Evolutionary conservation across 176 grass and related monocot genomes (phyloP).

Genomic region (Rhipidocladum racemiflorum): DNA sequence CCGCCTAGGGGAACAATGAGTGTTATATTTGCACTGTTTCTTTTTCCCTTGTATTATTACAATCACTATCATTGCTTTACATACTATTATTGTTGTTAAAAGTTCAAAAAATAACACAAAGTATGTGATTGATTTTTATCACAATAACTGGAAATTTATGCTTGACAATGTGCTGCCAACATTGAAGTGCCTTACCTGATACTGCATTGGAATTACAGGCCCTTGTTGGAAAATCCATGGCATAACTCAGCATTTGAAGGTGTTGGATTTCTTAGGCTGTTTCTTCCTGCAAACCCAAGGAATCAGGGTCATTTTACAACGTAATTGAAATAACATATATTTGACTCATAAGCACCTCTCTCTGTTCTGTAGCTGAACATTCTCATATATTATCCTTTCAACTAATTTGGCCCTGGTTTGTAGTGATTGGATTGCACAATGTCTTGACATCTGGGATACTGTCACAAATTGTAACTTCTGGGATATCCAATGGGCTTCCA

Average conservation of each 20-base stretch:
- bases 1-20: no score
- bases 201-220: slow-evolving; percentile 44
- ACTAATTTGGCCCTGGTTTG: slow-evolving; percentile 35
- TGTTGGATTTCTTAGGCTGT: slow-evolving; percentile 83
- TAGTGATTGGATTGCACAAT: slow-evolving; percentile 75
- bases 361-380: slow-evolving; percentile 7
- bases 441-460: slow-evolving; percentile 75
- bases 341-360: slow-evolving; percentile 20
- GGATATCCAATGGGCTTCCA: slow-evolving; percentile 86
- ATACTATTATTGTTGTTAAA: background rate
- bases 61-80: slow-evolving; percentile 14
- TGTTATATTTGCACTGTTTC: background rate
- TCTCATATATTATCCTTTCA: slow-evolving; percentile 19
- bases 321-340: slow-evolving; percentile 44
- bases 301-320: slow-evolving; percentile 74
- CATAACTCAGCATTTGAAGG: slow-evolving; percentile 96
- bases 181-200: slow-evolving; percentile 25
- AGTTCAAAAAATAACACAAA: slow-evolving; percentile 19
- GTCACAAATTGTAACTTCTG: slow-evolving; percentile 94
- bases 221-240: slow-evolving; percentile 93
- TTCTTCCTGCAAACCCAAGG: slow-evolving; percentile 80
- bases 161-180: slow-evolving; percentile 17
- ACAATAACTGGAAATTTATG: slow-evolving; percentile 24
- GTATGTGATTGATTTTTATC: background rate
- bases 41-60: background rate